phyloP scores from a whole-genome alignment of 441 rosid genomes.

The Adansonia rubrostipa region DNA sequence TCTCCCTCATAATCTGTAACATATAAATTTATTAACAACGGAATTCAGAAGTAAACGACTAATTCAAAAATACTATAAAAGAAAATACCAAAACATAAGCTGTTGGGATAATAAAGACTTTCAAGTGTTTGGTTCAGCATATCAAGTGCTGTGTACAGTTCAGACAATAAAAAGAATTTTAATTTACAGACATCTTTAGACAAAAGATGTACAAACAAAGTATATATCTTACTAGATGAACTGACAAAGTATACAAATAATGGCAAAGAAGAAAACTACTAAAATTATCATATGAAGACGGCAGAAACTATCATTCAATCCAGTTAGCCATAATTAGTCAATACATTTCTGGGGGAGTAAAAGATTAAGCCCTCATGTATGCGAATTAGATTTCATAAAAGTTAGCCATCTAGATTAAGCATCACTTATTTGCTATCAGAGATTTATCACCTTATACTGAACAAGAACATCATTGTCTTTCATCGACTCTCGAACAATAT shows the following conservation, averaged over 20 bases:
- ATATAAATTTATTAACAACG: constrained; percentile 28
- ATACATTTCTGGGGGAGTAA: not conserved
- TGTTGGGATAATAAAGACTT: not conserved
- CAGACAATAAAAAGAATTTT: too few species aligned
- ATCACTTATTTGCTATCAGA: not conserved
- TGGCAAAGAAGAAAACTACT: not conserved
- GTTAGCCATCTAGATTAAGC: not conserved
- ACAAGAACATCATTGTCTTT: constrained; percentile 99
- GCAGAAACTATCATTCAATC: not conserved
- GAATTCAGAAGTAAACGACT: not conserved
- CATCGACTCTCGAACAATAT: constrained; percentile 98
- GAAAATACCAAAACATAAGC: not conserved
- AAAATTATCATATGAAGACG: not conserved
- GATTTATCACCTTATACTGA: constrained; percentile 80
- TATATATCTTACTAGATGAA: not conserved
- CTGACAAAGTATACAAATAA: not conserved
- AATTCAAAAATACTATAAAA: not conserved
- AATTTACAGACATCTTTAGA: too few species aligned
- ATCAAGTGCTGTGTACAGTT: too few species aligned
- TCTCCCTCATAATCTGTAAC: constrained; percentile 97
- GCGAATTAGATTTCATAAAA: not conserved
- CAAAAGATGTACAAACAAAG: not conserved
- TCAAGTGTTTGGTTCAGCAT: too few species aligned
- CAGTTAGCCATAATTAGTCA: not conserved
- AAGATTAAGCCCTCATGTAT: not conserved